Base-by-base conservation (phyloP, 148 eudicot genomes). In the Chenopodium suecicum region DNA sequence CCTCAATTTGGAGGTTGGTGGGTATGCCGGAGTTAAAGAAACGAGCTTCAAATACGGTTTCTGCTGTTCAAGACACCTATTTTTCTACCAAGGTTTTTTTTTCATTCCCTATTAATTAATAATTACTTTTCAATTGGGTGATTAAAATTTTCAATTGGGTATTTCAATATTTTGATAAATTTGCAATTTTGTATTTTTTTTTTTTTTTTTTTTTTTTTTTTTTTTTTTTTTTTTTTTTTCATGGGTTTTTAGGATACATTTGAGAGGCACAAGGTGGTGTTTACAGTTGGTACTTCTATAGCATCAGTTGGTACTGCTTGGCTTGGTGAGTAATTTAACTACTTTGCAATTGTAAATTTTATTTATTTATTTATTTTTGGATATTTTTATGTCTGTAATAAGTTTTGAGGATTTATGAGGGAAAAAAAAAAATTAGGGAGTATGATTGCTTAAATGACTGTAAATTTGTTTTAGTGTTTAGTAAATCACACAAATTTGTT, bases 261-360 rank as follows among this genome's bases (percentile, higher is more conserved):
- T 86, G 99, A 96, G 91, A 88, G 94, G 91, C 99, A 96, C 80
- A 92, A 79, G 83, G 95, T 96, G 82, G 97, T 94, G 73, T 84
- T 96, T 80, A 96, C 99, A n/a, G 79, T 96, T 64, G 82, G 85
- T 54, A 96, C 97, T 58, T 96, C 99, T 67, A 78, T 92, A 29
- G 98, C 98, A 63, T 96, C 99, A 12, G 89, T 94, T 81, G 92
- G 83, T 74, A 92, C 95, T 50, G 99, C 98, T 23, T 96, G 91
- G 92, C 84, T 87, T 48, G 99, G 99, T 94, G 75, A 78, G 89
- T 83, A 5, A 46, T 32, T 54, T 68, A 31, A 31, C 32, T 31
- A 31, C 32, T 31, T 47, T 47, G 31, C 44, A 37, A 25, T 67
- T 16, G 31, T 34, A 25, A 31, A 1, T 54, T 58, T 68, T 32